These are phyloP conservation scores for Daedaleopsis nitida DNA, from an alignment of 768 basidiomycete genomes.

Conservation along the genomic window DNA sequence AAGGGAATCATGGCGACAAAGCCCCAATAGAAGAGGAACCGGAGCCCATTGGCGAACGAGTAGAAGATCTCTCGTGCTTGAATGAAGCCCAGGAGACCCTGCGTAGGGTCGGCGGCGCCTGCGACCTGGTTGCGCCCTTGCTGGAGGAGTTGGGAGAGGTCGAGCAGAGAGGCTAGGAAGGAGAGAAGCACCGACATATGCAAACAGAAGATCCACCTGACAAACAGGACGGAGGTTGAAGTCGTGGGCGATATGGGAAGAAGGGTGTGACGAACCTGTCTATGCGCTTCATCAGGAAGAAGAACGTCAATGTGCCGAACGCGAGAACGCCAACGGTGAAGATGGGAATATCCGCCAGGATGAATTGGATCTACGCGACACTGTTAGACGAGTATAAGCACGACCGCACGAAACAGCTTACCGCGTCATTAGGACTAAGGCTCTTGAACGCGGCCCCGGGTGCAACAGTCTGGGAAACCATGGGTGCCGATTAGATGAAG, in stretches of 20 bases:
- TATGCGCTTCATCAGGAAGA: conserved; percentile 53
- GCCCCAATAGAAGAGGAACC: conserved; percentile 70
- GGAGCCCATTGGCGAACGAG: conserved; percentile 56
- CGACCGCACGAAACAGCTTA: conserved; percentile 31
- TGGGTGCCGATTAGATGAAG: neutral
- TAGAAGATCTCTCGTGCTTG: conserved; percentile 60
- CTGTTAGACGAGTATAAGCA: neutral
- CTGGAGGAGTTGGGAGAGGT: conserved; percentile 56
- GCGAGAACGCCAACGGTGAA: conserved; percentile 67
- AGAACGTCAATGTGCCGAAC: conserved; percentile 60
- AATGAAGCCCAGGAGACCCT: conserved; percentile 40
- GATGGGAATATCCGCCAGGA: conserved; percentile 68
- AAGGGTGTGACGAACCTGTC: conserved; percentile 51
- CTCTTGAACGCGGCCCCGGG: conserved; percentile 34
- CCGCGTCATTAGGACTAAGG: conserved; percentile 46
- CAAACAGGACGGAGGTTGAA: neutral
- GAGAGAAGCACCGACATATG: conserved; percentile 58
- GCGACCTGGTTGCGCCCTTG: conserved; percentile 30
- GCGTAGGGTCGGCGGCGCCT: conserved; percentile 29
- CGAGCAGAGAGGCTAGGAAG: conserved; percentile 64
- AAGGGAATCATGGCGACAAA: conserved; percentile 61
- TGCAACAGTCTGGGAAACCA: conserved; percentile 26
- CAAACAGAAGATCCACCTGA: conserved; percentile 48
- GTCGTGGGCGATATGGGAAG: neutral
- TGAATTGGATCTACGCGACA: conserved; percentile 47